Base-by-base conservation (phyloP, 257 asterid species). In the Parsonsia alboflavescens region DNA sequence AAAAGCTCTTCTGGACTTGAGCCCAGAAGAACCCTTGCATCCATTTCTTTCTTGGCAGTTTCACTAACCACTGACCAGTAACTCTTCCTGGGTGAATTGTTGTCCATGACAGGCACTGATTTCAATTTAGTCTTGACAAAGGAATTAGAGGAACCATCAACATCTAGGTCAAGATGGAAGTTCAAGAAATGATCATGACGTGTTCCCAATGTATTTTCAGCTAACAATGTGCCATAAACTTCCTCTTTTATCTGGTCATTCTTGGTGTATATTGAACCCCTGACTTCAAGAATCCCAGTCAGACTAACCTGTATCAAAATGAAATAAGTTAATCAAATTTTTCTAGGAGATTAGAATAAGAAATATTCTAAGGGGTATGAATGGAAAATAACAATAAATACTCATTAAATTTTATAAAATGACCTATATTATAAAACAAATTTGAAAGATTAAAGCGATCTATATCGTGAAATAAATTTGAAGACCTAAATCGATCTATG, bases 111-210 rank as follows among this genome's bases (percentile, higher is more conserved):
- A 8, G 6, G 57, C 11, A 39, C 59, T 0, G 82, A 52, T 56
- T 79, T 7, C 53, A 85, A 44, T 49, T 70, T 62, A 12, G 64
- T 46, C 50, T 77, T 83, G 12, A 70, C 63, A 7, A 81, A 65
- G 65, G 86, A 81, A 63, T 83, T 85, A 19, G 64, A 78, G 15
- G 16, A 57, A 0, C 87, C 87, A 33, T 86, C 89, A 5, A 81
- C 67, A 62, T 86, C 87, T 0, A 85, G 76, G 44, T 85, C 86
- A 1, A 85, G 79, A 58, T 85, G 66, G 80, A 85, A 81, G 49
- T 81, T 33, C 76, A 79, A 75, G 70, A 89, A 91, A 56, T 91
- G 93, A 28, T 91, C 97, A 52, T 89, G 97, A 82, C 85, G 80
- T 24, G 45, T 48, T 26, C 88, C 97, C 1, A 91, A 36, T 7